phyloP scores from a whole-genome alignment of 1,139 yeast species.

The Zygoascus hellenicus region DNA sequence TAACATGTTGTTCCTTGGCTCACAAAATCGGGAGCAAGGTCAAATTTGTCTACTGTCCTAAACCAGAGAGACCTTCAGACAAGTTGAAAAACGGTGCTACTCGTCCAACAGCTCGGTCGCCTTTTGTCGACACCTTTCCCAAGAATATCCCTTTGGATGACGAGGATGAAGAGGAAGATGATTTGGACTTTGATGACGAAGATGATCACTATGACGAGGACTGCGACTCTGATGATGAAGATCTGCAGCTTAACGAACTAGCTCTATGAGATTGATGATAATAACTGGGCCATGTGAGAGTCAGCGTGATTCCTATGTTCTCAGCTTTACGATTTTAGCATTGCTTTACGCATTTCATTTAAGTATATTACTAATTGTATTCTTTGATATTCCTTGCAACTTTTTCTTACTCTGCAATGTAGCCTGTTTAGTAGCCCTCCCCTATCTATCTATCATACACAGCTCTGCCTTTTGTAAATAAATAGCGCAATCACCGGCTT shows the following conservation, averaged over 20 bases:
- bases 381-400: too few species aligned
- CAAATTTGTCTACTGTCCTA: conserved; percentile 10
- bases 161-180: conserved; percentile 14
- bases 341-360: too few species aligned
- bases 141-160: conserved; percentile 8
- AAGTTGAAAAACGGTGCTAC: neutral
- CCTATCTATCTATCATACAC: too few species aligned
- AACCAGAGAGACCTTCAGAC: conserved; percentile 9
- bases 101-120: conserved; percentile 7
- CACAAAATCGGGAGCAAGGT: conserved; percentile 6
- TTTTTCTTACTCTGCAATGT: too few species aligned
- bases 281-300: too few species aligned
- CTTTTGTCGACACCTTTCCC: conserved; percentile 10
- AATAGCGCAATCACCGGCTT: too few species aligned
- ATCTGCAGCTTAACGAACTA: conserved; percentile 7
- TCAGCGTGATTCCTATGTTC: too few species aligned
- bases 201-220: conserved; percentile 12
- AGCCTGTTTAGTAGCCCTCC: too few species aligned
- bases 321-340: too few species aligned
- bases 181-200: conserved; percentile 9
- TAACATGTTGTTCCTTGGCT: conserved; percentile 3
- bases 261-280: neutral
- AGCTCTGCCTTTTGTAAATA: too few species aligned
- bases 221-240: conserved; percentile 11
- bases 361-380: too few species aligned